A percentile compares a stretch with the other conserved stretches of the same genome.
phyloP scores from a whole-genome alignment of 768 basidiomycete species.

The Boletus patriciae region DNA sequence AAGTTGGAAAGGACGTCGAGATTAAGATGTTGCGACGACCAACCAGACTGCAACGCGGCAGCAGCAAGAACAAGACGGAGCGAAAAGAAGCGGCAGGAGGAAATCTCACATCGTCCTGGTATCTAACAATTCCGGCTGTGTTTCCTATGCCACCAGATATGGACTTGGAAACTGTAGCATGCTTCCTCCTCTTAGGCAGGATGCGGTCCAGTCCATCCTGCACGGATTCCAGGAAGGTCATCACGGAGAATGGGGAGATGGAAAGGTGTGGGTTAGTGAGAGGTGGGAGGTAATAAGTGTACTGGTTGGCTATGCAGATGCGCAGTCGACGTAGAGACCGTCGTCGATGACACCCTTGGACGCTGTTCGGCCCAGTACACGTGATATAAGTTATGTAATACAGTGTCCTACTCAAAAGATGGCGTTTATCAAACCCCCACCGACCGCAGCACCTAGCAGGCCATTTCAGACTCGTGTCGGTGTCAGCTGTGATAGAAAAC shows the following conservation, averaged over 20 bases:
- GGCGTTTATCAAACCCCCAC: conserved; percentile 48
- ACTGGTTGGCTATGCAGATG: conserved; percentile 14
- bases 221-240: conserved; percentile 28
- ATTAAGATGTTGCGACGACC: conserved; percentile 21
- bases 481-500: conserved; percentile 16
- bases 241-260: not conserved
- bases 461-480: not conserved
- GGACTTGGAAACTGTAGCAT: conserved; percentile 31
- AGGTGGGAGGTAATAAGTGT: not conserved
- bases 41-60: conserved; percentile 19
- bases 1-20: conserved; percentile 23
- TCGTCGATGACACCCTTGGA: not conserved
- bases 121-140: conserved; percentile 57
- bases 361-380: conserved; percentile 10
- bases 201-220: conserved; percentile 34
- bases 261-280: not conserved
- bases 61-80: not conserved
- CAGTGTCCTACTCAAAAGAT: conserved; percentile 38
- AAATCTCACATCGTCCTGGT: conserved; percentile 71
- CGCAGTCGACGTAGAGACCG: conserved; percentile 8
- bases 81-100: not conserved
- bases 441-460: conserved; percentile 48
- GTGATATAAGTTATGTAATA: conserved; percentile 28
- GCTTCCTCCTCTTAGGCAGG: conserved; percentile 23
- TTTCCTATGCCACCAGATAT: conserved; percentile 57